Evolutionary conservation across 1,284 basidiomycete genomes (phyloP), one percentile per base, ranked within the genome.

Genomic region (Puccinia triticina): DNA sequence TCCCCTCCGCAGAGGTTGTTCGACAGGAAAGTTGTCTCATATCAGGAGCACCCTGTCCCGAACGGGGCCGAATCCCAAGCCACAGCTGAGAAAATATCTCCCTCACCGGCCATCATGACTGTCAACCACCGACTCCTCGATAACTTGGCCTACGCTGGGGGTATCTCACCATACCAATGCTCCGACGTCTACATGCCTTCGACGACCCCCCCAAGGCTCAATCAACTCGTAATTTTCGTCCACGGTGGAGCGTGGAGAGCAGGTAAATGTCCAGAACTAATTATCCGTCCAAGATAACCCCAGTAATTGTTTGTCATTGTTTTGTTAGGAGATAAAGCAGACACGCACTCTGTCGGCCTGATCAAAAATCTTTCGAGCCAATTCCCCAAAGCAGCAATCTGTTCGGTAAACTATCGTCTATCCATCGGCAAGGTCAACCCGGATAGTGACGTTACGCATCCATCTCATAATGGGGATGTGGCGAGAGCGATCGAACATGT

Each of bases 221-320:
- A 5, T 48, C 81, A 34, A 59, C 66, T 82, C 7, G 18, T 82
- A 12, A 69, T 69, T 37, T 77, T 71, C 50, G 64, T 82, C 67
- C 81, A 82, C 69, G 81, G 81, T 23, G 81, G 81, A 50, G 81
- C 81, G 71, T 82, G 81, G 81, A 73, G 81, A 46, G 12, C 72
- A 32, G 81, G 81, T 77, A 57, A 82, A 61, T 43, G 32, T 55
- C 11, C 2, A 53, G 16, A 32, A 11, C 46, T 32, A 16, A 11
- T 53, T 26, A 2, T 4, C 8, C 72, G 11, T 12, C 4, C 40
- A 43, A 43, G 40, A 43, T 12, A 43, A 43, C 40, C 4, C 40
- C 4, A 12, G 12, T 12, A 10, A 2, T 11, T 66, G 7, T 4
- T 43, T n/a, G 5, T 50, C 34, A 32, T 53, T 34, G 4, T 37